A percentile compares a stretch with the other conserved stretches of the same genome.
Evolutionary conservation across 2,329 filamentous ascomycete species (phyloP).

Genomic region (Westerdykella ornata): DNA sequence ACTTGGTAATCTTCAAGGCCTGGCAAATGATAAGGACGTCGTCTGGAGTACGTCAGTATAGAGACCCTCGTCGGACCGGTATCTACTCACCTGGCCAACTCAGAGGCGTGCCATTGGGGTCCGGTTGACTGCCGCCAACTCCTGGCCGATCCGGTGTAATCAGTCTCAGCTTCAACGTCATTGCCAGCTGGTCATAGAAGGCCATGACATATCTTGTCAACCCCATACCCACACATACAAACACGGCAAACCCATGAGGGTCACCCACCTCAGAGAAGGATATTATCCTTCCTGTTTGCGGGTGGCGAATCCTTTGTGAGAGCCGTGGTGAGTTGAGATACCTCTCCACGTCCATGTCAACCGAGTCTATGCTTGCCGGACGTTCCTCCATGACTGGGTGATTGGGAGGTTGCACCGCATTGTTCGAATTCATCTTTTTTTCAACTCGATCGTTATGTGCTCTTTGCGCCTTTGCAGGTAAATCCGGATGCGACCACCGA

Average conservation of each 20-base stretch:
- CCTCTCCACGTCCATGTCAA: constrained; percentile 78
- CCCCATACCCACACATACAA: constrained; percentile 97
- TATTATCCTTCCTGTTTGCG: constrained; percentile 77
- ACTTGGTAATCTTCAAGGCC: constrained; percentile 84
- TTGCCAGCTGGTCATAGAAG: constrained; percentile 92
- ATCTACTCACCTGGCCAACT: constrained; percentile 75
- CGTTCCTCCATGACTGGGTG: constrained; percentile 59
- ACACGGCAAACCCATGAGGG: constrained; percentile 81
- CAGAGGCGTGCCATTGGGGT: constrained; percentile 77
- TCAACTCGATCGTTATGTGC: constrained; percentile 30
- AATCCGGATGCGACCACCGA: constrained; percentile 37
- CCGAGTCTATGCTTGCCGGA: constrained; percentile 72
- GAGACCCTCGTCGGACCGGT: constrained; percentile 33
- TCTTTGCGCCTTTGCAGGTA: constrained; percentile 36
- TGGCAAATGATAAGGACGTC: constrained; percentile 95
- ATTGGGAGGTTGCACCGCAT: constrained; percentile 30
- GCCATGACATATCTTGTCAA: constrained; percentile 91
- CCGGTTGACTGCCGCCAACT: constrained; percentile 83
- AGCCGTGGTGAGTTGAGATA: constrained; percentile 78
- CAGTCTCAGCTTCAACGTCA: constrained; percentile 78
- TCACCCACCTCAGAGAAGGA: constrained; percentile 97
- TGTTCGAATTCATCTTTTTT: constrained; percentile 16
- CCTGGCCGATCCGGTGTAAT: constrained; percentile 93
- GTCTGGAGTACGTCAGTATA: constrained; percentile 39
- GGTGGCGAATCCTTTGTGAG: constrained; percentile 81